Conservation (phyloP, 2,329 filamentous ascomycete species). For the Botryotinia narcissicola region DNA sequence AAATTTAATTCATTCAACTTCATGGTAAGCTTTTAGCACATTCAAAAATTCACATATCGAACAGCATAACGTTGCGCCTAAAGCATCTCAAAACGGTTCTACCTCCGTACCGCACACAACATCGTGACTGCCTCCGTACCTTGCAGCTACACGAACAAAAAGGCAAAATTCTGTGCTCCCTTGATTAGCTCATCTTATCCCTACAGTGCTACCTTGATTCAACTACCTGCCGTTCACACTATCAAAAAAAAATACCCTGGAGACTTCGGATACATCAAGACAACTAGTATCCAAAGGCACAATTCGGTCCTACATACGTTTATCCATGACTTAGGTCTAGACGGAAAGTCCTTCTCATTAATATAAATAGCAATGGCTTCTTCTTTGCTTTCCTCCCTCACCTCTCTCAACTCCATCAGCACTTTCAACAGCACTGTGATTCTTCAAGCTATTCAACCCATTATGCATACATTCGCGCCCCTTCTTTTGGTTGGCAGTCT, state of each 20-base stretch:
- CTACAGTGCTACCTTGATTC: neutral
- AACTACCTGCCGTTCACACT: neutral
- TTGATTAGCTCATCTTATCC: neutral
- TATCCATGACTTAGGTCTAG: neutral
- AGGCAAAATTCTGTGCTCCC: neutral
- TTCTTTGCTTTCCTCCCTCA: conserved; percentile 24
- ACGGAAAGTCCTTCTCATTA: neutral
- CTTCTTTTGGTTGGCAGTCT: conserved; percentile 51
- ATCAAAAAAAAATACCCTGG: neutral
- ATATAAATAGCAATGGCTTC: conserved; percentile 34
- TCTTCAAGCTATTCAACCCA: conserved; percentile 35
- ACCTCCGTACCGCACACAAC: neutral
- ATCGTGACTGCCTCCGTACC: conserved; percentile 21
- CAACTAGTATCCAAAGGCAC: conserved; percentile 18
- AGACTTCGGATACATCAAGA: neutral
- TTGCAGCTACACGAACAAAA: conserved; percentile 5
- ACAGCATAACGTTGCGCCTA: neutral
- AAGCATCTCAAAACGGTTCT: conserved; percentile 3
- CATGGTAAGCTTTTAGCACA: neutral
- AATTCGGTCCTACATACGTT: conserved; percentile 23
- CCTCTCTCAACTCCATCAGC: conserved; percentile 28
- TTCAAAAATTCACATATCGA: neutral
- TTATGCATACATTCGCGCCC: conserved; percentile 52
- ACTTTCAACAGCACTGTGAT: conserved; percentile 28
- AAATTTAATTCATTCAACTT: neutral